These are phyloP conservation scores for Akanthomyces dipterigenus DNA, from an alignment of 2,329 filamentous ascomycete genomes.

Conservation along the genomic window DNA sequence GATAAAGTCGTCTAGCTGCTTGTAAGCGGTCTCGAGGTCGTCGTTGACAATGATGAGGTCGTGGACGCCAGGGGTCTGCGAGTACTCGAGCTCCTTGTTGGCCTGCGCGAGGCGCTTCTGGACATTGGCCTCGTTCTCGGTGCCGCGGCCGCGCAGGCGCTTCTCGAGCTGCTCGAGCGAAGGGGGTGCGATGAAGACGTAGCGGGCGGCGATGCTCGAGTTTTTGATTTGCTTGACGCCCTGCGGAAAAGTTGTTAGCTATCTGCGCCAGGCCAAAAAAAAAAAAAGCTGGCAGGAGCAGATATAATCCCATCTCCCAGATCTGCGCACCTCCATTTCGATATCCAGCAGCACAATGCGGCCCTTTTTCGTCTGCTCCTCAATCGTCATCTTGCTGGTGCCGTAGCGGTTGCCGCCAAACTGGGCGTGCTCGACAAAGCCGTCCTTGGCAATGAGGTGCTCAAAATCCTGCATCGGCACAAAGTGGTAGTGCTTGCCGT, in stretches of 20 bases:
- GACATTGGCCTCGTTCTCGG: constrained; percentile 69
- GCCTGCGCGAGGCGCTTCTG: constrained; percentile 65
- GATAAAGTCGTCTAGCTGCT: constrained; percentile 44
- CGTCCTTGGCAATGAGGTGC: constrained; percentile 57
- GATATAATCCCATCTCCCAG: background rate
- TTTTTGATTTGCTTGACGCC: constrained; percentile 90
- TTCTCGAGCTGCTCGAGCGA: constrained; percentile 66
- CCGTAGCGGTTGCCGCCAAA: constrained; percentile 87
- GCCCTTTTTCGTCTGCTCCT: constrained; percentile 63
- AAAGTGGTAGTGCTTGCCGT: constrained; percentile 80
- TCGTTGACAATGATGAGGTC: constrained; percentile 33
- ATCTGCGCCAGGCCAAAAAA: background rate
- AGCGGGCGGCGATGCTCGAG: constrained; percentile 67
- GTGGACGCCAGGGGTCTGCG: constrained; percentile 54
- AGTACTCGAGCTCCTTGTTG: constrained; percentile 65
- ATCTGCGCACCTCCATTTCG: constrained; percentile 73
- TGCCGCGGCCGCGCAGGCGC: constrained; percentile 66
- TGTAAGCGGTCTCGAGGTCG: constrained; percentile 43
- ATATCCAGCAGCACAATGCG: constrained; percentile 83
- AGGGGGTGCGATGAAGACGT: constrained; percentile 79
- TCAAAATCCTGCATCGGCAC: constrained; percentile 61
- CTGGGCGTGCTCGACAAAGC: constrained; percentile 79
- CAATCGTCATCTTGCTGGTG: constrained; percentile 72
- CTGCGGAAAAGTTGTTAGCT: constrained; percentile 13
- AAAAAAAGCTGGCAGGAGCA: background rate